Conservation (phyloP, 768 basidiomycete species). For the Sporobolomyces roseus region DNA sequence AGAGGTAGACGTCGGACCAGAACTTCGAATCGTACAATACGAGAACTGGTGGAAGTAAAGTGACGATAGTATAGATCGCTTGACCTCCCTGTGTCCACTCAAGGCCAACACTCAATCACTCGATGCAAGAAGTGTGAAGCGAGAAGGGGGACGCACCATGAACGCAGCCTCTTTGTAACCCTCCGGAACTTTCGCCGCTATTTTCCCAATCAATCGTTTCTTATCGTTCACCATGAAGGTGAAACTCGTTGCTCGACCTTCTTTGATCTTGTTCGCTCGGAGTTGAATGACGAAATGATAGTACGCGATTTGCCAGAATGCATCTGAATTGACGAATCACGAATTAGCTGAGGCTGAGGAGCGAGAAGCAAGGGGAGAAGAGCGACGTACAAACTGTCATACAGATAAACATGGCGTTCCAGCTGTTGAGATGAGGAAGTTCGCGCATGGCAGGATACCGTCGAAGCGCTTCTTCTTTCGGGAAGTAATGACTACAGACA, state of each 20-base stretch:
- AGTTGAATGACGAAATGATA: constrained; percentile 94
- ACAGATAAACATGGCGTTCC: constrained; percentile 69
- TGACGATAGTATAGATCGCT: constrained; percentile 75
- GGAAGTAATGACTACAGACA: constrained; percentile 75
- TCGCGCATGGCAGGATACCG: constrained; percentile 74
- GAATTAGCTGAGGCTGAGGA: too few species aligned
- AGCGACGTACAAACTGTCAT: constrained; percentile 72
- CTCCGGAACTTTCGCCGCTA: constrained; percentile 29
- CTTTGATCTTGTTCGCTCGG: constrained; percentile 84
- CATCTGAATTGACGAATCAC: too few species aligned
- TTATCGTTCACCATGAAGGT: constrained; percentile 54
- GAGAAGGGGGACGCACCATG: constrained; percentile 20
- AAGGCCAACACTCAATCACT: background rate
- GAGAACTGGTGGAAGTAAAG: constrained; percentile 78
- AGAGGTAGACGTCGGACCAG: constrained; percentile 73
- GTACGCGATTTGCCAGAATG: constrained; percentile 87
- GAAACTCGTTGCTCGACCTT: constrained; percentile 84
- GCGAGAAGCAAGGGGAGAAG: background rate
- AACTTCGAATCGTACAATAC: constrained; percentile 72
- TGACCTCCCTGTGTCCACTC: constrained; percentile 19
- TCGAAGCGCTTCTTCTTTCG: constrained; percentile 61
- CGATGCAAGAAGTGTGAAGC: background rate
- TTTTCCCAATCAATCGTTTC: constrained; percentile 40
- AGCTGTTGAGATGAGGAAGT: constrained; percentile 67
- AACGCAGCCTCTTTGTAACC: constrained; percentile 28